These are phyloP conservation scores for Chrysoporthe austroafricana DNA, from an alignment of 2,329 filamentous ascomycete genomes.

Conservation along the genomic window DNA sequence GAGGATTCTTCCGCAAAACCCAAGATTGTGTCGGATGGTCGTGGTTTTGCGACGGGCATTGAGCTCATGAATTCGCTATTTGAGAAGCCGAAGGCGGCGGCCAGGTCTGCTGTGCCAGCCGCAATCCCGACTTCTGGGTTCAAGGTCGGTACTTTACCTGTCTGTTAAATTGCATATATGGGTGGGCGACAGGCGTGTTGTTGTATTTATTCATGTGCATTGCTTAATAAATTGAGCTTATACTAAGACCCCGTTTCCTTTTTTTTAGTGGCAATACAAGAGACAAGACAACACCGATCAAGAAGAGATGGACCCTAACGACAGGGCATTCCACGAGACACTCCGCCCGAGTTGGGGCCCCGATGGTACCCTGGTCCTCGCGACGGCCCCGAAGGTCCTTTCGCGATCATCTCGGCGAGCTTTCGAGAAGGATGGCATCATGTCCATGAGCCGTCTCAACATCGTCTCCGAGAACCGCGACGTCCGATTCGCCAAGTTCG, in stretches of 20 bases:
- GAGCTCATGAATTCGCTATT: conserved; percentile 96
- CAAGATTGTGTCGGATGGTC: conserved; percentile 50
- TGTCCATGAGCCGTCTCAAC: conserved; percentile 58
- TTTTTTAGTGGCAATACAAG: conserved; percentile 81
- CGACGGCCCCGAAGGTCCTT: conserved; percentile 26
- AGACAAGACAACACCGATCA: conserved; percentile 73
- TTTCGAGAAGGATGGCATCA: conserved; percentile 49
- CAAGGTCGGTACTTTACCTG: conserved; percentile 76
- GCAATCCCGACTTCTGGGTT: conserved; percentile 66
- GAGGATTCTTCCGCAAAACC: conserved; percentile 37
- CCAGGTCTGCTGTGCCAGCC: conserved; percentile 54
- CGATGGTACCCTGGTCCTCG: conserved; percentile 68
- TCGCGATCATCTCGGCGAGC: conserved; percentile 26
- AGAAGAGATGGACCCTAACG: conserved; percentile 64
- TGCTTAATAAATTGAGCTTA: conserved; percentile 40
- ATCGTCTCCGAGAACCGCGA: conserved; percentile 68
- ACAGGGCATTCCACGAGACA: conserved; percentile 71
- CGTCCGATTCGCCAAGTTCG: conserved; percentile 66
- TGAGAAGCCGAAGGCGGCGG: conserved; percentile 67
- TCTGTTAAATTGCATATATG: conserved; percentile 37
- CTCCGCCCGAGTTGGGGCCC: conserved; percentile 81
- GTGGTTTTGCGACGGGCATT: conserved; percentile 83
- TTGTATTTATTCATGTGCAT: conserved; percentile 39
- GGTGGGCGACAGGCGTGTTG: conserved; percentile 34
- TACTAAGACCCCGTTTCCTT: conserved; percentile 49